These are phyloP conservation scores for Cicer chorassanicum DNA, from an alignment of 306 rosid genomes.

Conservation along the genomic window DNA sequence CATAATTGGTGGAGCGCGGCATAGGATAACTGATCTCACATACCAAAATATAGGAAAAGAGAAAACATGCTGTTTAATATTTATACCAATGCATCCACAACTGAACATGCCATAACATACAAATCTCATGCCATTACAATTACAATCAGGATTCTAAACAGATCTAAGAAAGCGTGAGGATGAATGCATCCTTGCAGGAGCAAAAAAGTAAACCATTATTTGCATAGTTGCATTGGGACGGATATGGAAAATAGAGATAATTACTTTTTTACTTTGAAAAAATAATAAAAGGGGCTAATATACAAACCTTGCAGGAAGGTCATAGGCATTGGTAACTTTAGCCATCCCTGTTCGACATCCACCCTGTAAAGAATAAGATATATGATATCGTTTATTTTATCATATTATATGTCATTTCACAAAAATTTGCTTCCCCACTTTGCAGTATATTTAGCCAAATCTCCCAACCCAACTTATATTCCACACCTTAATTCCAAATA, in stretches of 20 bases:
- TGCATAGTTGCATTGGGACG: slow-evolving; percentile 18
- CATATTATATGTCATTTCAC: slow-evolving; percentile 33
- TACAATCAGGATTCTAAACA: slow-evolving; percentile 18
- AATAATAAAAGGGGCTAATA: slow-evolving; percentile 5
- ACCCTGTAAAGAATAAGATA: slow-evolving; percentile 68
- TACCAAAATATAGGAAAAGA: slow-evolving; percentile 28
- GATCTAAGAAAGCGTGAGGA: slow-evolving; percentile 21
- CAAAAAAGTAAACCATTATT: not conserved
- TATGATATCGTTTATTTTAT: slow-evolving; percentile 40
- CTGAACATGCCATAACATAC: slow-evolving; percentile 1
- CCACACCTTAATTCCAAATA: slow-evolving; percentile 22
- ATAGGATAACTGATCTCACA: slow-evolving; percentile 30
- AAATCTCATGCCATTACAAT: slow-evolving; percentile 12
- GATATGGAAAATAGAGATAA: slow-evolving; percentile 30
- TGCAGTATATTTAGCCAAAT: slow-evolving; percentile 34
- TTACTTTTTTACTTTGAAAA: slow-evolving; percentile 26
- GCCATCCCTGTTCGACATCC: slow-evolving; percentile 99
- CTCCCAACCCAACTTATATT: slow-evolving; percentile 22
- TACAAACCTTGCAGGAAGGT: slow-evolving; percentile 96
- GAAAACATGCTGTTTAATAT: slow-evolving; percentile 19
- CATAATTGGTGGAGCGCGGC: slow-evolving; percentile 37
- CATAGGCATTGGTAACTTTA: slow-evolving; percentile 84
- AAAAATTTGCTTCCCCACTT: slow-evolving; percentile 26
- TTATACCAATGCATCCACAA: slow-evolving; percentile 28
- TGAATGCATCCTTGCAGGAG: slow-evolving; percentile 35